Conservation (phyloP, 768 basidiomycete genomes). For the Tricholoma matsutake region DNA sequence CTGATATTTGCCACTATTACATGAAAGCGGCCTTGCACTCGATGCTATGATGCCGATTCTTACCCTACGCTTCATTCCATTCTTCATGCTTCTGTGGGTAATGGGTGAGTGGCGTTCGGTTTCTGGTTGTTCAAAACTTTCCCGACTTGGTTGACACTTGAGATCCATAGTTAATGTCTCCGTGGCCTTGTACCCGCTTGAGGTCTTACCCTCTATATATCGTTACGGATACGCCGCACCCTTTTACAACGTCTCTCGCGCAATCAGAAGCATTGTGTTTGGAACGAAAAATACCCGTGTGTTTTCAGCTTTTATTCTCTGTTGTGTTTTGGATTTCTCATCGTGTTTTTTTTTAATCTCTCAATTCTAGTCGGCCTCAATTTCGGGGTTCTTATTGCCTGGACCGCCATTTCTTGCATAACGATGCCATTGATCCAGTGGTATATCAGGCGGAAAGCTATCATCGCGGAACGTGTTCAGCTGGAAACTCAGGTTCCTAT, state of each 20-base stretch:
- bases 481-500: no score
- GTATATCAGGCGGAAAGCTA: slow-evolving; percentile 2
- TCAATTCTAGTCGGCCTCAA: slow-evolving; percentile 41
- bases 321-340: background rate
- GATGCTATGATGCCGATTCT: slow-evolving; percentile 58
- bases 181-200: slow-evolving; percentile 40
- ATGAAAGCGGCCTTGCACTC: slow-evolving; percentile 54
- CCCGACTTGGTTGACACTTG: no score
- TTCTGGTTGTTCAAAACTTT: background rate
- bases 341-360: background rate
- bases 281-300: slow-evolving; percentile 46
- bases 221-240: slow-evolving; percentile 54
- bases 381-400: slow-evolving; percentile 46
- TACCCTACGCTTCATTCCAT: slow-evolving; percentile 47
- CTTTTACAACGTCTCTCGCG: slow-evolving; percentile 51
- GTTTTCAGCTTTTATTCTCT: slow-evolving; percentile 11
- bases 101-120: slow-evolving; percentile 40
- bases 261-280: slow-evolving; percentile 50
- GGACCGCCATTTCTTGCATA: slow-evolving; percentile 19
- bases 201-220: slow-evolving; percentile 44
- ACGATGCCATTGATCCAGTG: slow-evolving; percentile 22
- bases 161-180: no score
- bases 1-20: background rate
- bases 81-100: slow-evolving; percentile 66
- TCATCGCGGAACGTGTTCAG: background rate